These are phyloP conservation scores for Cryptococcus sp. DNA, from an alignment of 1,284 basidiomycete species.

Conservation along the genomic window DNA sequence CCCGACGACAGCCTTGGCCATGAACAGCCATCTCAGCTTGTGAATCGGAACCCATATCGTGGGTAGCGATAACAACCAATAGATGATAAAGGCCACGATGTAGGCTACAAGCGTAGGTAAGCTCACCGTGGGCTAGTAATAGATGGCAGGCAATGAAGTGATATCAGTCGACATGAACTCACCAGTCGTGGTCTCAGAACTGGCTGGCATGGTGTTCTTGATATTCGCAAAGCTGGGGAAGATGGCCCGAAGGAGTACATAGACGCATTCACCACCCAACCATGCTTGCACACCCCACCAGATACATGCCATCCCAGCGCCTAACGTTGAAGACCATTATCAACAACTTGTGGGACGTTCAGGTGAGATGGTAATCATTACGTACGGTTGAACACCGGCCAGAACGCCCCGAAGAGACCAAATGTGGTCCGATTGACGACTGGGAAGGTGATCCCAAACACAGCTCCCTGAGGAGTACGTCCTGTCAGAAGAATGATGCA, in stretches of 20 bases:
- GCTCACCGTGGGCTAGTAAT: conserved; percentile 33
- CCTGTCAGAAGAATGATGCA: no score
- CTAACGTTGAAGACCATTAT: conserved; percentile 3
- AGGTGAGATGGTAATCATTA: conserved; percentile 6
- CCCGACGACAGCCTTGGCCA: conserved; percentile 69
- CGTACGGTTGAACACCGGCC: conserved; percentile 78
- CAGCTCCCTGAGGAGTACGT: conserved; percentile 51
- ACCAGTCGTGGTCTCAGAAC: conserved; percentile 55
- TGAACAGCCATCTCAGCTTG: conserved; percentile 79
- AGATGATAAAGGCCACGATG: conserved; percentile 76
- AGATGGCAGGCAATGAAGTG: no score
- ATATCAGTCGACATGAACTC: conserved; percentile 53
- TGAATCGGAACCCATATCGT: conserved; percentile 79
- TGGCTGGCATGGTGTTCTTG: conserved; percentile 67
- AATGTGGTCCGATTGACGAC: conserved; percentile 73
- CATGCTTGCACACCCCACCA: conserved; percentile 81
- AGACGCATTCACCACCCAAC: conserved; percentile 68
- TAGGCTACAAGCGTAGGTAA: conserved; percentile 21
- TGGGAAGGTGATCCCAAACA: conserved; percentile 79
- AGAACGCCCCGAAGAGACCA: conserved; percentile 67
- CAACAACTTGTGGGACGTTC: conserved; percentile 16
- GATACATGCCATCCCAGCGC: conserved; percentile 55
- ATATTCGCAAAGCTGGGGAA: conserved; percentile 70
- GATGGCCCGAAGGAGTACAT: conserved; percentile 70
- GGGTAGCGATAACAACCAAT: conserved; percentile 77